Percentiles rank a stretch among this genome's conserved stretches.
These are phyloP conservation scores for Tagetes erecta DNA, from an alignment of 129 eudicot species.

Conservation along the genomic window DNA sequence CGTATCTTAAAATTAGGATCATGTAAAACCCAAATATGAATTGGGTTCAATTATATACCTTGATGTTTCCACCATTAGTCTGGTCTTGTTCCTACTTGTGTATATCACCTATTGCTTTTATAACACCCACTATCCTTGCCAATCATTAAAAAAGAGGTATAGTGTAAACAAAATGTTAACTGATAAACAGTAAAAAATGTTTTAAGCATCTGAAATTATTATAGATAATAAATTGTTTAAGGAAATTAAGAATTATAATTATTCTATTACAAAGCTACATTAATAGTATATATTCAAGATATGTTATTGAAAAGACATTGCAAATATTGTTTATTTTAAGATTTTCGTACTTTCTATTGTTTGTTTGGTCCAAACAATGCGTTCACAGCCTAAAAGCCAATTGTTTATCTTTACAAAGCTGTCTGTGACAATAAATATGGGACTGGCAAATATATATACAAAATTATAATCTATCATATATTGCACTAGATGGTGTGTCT, in stretches of 20 bases:
- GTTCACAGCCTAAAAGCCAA: slow-evolving; percentile 17
- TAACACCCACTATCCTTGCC: too few relatives aligned
- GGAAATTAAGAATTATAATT: background rate
- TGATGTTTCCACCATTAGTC: too few relatives aligned
- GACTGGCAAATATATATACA: slow-evolving; percentile 21
- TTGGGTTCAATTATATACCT: too few relatives aligned
- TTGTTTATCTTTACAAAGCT: slow-evolving; percentile 17
- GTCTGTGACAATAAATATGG: slow-evolving; percentile 23
- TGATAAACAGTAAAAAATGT: too few relatives aligned
- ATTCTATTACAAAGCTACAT: background rate
- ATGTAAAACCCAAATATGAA: too few relatives aligned
- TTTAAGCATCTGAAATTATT: too few relatives aligned
- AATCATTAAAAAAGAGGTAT: too few relatives aligned
- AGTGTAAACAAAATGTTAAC: background rate
- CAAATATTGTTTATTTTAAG: background rate
- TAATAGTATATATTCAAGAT: background rate
- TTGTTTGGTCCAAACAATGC: slow-evolving; percentile 35
- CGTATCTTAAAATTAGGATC: too few relatives aligned
- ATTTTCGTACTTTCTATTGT: background rate
- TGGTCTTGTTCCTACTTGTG: too few relatives aligned
- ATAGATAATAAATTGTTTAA: background rate
- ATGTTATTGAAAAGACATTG: background rate
- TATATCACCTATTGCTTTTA: too few relatives aligned
- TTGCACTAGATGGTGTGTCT: background rate
- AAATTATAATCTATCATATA: background rate